Evolutionary conservation across 352 stramenopile genomes (phyloP), one percentile per base, ranked within the genome.

Genomic region (Globisporangium irregulare): DNA sequence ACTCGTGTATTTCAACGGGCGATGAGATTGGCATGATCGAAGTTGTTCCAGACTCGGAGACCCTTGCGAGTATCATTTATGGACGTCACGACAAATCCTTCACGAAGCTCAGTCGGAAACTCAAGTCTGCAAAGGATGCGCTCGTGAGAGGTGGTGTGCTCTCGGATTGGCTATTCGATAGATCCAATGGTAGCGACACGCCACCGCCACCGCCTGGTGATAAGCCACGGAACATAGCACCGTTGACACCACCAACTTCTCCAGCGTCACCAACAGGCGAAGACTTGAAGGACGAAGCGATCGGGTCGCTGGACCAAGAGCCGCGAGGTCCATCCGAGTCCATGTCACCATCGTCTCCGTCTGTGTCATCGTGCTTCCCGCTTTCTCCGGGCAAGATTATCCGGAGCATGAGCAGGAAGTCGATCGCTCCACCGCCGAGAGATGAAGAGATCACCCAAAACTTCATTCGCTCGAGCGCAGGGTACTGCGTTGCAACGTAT

Each of bases 401-500:
- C 1, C 74, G 68, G 12, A 68, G 69, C 46, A 84, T 85, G 60
- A 76, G 66, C 67, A 38, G 57, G 54, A 51, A 65, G 41, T 25
- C 70, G 12, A 27, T 60, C 62, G 64, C n/a, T 50, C 34, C 72
- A 8, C 27, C 29, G 0, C 60, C 59, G 7, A 73, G 78, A 10
- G 80, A 91, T 32, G 56, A 76, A 6, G 86, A 91, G 25, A 77
- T 83, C 2, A 90, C 82, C n/a, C 71, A 97, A 24, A 98, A 92
- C 62, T 98, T 98, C 69, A 78, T 95, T 7, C 79, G 82, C 1
- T 97, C 87, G 5, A 96, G 86, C 27, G 94, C 94, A 14, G 94
- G 90, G 8, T 98, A 98, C 75, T 98, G 91, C 62, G 94, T 98
- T 1, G 92, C 93, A 10, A 98, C 92, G 18, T 98, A 97, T 68